Percentiles rank a stretch among this genome's conserved stretches.
phyloP scores from a whole-genome alignment of 2,329 filamentous ascomycete genomes.

The Trichoderma sp. region DNA sequence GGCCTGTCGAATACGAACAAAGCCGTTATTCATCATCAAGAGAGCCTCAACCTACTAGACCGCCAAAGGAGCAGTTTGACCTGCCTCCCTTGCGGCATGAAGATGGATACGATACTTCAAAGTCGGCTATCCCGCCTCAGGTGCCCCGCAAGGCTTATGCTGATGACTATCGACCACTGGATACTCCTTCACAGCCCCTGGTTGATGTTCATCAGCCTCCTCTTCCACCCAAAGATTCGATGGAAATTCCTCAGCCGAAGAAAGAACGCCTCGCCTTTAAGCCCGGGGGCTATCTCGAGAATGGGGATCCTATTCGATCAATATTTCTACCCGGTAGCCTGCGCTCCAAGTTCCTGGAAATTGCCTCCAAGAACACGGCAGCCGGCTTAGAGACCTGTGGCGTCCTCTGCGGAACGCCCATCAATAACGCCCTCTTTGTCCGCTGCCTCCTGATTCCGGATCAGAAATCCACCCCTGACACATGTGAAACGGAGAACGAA shows the following conservation, averaged over 20 bases:
- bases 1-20: slow-evolving; percentile 43
- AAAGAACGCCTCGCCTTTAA: slow-evolving; percentile 62
- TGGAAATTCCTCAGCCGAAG: slow-evolving; percentile 34
- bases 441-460: slow-evolving; percentile 85
- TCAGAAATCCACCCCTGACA: slow-evolving; percentile 85
- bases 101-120: background rate
- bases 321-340: slow-evolving; percentile 80
- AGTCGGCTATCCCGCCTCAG: slow-evolving; percentile 32
- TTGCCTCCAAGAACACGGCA: slow-evolving; percentile 73
- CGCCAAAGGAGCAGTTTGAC: slow-evolving; percentile 31
- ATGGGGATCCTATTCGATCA: slow-evolving; percentile 79
- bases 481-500: slow-evolving; percentile 91
- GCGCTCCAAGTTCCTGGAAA: slow-evolving; percentile 68
- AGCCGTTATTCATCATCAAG: slow-evolving; percentile 21
- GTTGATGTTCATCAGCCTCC: slow-evolving; percentile 22
- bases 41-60: slow-evolving; percentile 33
- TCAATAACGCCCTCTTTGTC: slow-evolving; percentile 92
- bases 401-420: slow-evolving; percentile 84
- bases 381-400: slow-evolving; percentile 91
- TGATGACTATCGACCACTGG: slow-evolving; percentile 22
- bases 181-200: background rate
- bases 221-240: slow-evolving; percentile 31
- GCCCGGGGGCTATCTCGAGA: slow-evolving; percentile 86
- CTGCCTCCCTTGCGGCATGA: slow-evolving; percentile 12
- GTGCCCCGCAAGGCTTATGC: slow-evolving; percentile 23